Conservation (phyloP, 1,284 basidiomycete species). For the Ustilago curta region DNA sequence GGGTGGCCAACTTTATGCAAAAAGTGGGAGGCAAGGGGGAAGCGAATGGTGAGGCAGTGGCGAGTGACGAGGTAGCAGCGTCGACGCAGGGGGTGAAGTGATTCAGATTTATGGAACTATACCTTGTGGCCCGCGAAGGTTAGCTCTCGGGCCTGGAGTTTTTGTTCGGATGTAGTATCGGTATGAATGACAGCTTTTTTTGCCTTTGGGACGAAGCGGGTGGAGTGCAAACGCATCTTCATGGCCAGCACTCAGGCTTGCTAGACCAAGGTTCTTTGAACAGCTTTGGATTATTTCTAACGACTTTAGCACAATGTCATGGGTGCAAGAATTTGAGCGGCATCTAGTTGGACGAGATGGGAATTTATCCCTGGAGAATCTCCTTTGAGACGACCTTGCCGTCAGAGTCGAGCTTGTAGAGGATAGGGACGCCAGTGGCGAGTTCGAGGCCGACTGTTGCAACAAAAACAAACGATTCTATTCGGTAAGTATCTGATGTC, state of each 20-base stretch:
- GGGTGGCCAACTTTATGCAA: slow-evolving; percentile 88
- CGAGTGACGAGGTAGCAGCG: too few relatives aligned
- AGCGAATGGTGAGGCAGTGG: slow-evolving; percentile 5
- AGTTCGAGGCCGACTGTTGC: slow-evolving; percentile 69
- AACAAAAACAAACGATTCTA: background rate
- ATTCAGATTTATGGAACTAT: background rate
- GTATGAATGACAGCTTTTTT: too few relatives aligned
- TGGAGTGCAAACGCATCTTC: too few relatives aligned
- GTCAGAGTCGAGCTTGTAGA: slow-evolving; percentile 70
- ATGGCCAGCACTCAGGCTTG: too few relatives aligned
- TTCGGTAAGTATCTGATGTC: slow-evolving; percentile 3
- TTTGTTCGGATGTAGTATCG: too few relatives aligned
- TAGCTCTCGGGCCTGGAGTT: too few relatives aligned
- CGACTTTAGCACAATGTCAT: background rate
- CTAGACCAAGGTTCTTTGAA: too few relatives aligned
- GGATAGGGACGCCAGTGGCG: slow-evolving; percentile 71
- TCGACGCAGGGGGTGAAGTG: background rate
- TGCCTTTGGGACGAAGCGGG: too few relatives aligned
- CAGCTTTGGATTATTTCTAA: background rate
- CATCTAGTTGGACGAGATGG: too few relatives aligned
- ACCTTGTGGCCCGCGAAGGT: too few relatives aligned
- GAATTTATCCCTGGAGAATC: slow-evolving; percentile 54
- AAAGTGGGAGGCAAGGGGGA: slow-evolving; percentile 49
- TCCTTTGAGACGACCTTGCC: slow-evolving; percentile 68
- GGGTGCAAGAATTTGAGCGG: background rate